phyloP scores from a whole-genome alignment of 306 rosid genomes.

The Gastrolobium bilobum region DNA sequence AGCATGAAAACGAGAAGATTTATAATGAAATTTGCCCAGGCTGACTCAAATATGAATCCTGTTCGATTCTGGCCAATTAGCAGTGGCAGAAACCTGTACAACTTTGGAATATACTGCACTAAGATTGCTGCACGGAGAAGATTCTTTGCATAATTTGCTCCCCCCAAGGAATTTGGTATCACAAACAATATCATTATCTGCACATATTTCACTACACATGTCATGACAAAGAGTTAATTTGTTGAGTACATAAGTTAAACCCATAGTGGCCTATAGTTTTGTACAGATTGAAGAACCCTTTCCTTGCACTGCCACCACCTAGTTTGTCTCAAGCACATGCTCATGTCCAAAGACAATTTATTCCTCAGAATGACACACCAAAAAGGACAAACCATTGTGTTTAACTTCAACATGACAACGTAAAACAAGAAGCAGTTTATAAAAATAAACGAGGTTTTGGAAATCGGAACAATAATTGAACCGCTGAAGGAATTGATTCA shows the following conservation, averaged over 20 bases:
- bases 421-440: background rate
- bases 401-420: background rate
- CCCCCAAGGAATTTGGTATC: conserved; percentile 61
- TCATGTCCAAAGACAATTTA: conserved; percentile 6
- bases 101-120: conserved; percentile 76
- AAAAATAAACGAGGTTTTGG: background rate
- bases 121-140: conserved; percentile 71
- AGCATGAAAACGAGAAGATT: conserved; percentile 79
- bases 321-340: conserved; percentile 26
- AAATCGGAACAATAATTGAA: background rate
- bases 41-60: conserved; percentile 89
- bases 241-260: background rate
- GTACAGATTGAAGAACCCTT: conserved; percentile 1
- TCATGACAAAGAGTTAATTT: conserved; percentile 14
- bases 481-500: no score
- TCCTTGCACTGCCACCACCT: background rate
- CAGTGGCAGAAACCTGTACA: conserved; percentile 77
- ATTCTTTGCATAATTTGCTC: conserved; percentile 84
- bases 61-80: conserved; percentile 75
- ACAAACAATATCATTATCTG: conserved; percentile 72
- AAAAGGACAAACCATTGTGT: background rate
- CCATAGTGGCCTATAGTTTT: background rate
- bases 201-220: conserved; percentile 45
- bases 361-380: background rate
- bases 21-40: conserved; percentile 83